Base-by-base conservation (phyloP, 441 rosid species). In the Pelargonium australe region DNA sequence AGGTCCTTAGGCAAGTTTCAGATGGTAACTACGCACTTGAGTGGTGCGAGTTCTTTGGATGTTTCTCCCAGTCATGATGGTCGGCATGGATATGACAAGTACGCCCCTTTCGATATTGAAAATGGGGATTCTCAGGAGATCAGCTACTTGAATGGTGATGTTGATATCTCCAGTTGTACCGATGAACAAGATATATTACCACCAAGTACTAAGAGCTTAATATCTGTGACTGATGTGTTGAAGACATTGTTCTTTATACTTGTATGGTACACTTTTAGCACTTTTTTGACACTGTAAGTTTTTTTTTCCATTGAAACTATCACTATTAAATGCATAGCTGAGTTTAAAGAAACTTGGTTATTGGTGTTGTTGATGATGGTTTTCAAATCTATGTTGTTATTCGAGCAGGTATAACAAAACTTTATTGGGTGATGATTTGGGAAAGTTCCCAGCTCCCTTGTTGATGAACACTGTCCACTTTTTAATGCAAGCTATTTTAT, bases 191-290 rank as follows among this genome's bases (percentile, higher is more conserved):
- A 78, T 63, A 76, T 71, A 19, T 61, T 71, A 68, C 73, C 86
- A 47, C 60, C 41, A 73, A 67, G 62, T 65, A 69, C 83, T 5
- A 79, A 71, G 73, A 78, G 75, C 68, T 72, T 67, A 69, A 41
- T 90, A 57, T 85, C 93, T 76, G 67, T 82, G 5, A 81, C 87
- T n/a, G 97, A 90, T 76, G 86, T 95, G 73, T 81, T 90, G 77
- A 95, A 90, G 80, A 95, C 98, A 58, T 74, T 95, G 73, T 92
- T 92, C 84, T 84, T 95, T 73, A 89, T 95, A 72, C 95, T 95
- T 82, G 88, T 92, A 64, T 95, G 99, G 99, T 95, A 92, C 85
- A 89, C 93, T 53, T 95, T 90, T 85, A 95, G 99, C 87, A 95
- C 99, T 65, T 88, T 95, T 85, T 86, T 95, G 86, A 92, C 99